A percentile compares a stretch with the other conserved stretches of the same genome.
Evolutionary conservation across 208 protist species (phyloP).

Genomic region (Wallacemonas rigidus): DNA sequence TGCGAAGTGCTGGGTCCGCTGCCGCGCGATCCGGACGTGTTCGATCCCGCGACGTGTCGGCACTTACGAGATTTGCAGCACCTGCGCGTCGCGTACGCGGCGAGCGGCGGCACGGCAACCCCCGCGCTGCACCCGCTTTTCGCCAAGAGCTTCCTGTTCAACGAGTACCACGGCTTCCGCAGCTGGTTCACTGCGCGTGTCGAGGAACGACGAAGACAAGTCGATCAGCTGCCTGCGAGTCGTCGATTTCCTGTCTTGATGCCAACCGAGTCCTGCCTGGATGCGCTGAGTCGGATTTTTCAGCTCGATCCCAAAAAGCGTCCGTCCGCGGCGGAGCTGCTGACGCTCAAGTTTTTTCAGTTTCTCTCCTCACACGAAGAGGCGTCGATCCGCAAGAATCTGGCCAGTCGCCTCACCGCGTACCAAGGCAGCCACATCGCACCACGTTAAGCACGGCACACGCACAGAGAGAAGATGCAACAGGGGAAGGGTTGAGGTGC

Average conservation of each 20-base stretch:
- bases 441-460: background rate
- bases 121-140: conserved; percentile 56
- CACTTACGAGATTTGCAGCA: conserved; percentile 49
- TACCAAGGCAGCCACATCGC: conserved; percentile 38
- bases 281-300: conserved; percentile 76
- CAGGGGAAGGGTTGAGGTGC: background rate
- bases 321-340: conserved; percentile 72
- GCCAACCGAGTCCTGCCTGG: conserved; percentile 62
- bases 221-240: background rate
- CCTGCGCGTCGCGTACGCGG: conserved; percentile 25
- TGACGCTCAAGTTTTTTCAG: conserved; percentile 81
- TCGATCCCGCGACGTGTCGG: conserved; percentile 35
- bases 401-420: conserved; percentile 25
- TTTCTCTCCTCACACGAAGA: conserved; percentile 25
- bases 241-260: conserved; percentile 25
- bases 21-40: conserved; percentile 13
- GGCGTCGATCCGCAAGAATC: conserved; percentile 21
- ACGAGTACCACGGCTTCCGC: conserved; percentile 65
- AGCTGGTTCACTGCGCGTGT: conserved; percentile 56
- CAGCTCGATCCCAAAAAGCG: conserved; percentile 71
- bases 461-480: background rate
- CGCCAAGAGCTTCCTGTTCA: conserved; percentile 58
- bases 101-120: conserved; percentile 14
- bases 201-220: conserved; percentile 37
- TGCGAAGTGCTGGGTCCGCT: conserved; percentile 75